Evolutionary conservation across 176 grass and related monocot genomes (phyloP), one percentile per base, ranked within the genome.

Genomic region (Musa itinerans): DNA sequence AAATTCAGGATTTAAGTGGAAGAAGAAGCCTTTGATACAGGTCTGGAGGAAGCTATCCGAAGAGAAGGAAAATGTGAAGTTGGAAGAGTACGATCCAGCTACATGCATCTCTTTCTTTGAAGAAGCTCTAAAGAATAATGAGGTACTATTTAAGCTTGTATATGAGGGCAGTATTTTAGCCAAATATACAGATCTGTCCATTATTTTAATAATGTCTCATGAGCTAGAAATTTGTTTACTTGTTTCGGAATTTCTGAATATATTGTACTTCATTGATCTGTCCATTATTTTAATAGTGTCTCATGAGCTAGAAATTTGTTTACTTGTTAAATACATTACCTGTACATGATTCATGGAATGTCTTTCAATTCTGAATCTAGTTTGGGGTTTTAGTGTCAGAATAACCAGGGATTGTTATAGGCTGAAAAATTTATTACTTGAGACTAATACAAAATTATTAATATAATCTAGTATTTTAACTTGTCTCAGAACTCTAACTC

Each of bases 111-210:
- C 90, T 76, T 76, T 97, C n/a, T 97, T 97, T 83, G 72, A 97
- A 84, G 89, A 89, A 93, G 90, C 90, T 89, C 84, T 97, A 76
- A 76, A 69, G 69, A 83, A 93, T 81, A 97, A 97, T 57, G 88
- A 93, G 93, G 93, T 97, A 81, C 7, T n/a, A 1, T 26, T 71
- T 73, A n/a, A 3, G 10, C 71, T 12, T 76, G 15, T 50, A 63
- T 76, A 59, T 17, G 0, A 12, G 26, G 67, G 4, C 20, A 13
- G 4, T 69, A 69, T 69, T 68, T 68, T 16, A 61, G 57, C 57
- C 2, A 61, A 61, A 61, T 17, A 8, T 19, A 61, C 15, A 1
- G 19, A 6, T 20, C n/a, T n/a, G 13, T 61, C 4, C 9, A 61
- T 15, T 4, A 61, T 61, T n/a, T 61, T 17, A 61, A 61, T 61